Base-by-base conservation (phyloP, 176 grass and related monocot genomes). In the Oryza meyeriana region DNA sequence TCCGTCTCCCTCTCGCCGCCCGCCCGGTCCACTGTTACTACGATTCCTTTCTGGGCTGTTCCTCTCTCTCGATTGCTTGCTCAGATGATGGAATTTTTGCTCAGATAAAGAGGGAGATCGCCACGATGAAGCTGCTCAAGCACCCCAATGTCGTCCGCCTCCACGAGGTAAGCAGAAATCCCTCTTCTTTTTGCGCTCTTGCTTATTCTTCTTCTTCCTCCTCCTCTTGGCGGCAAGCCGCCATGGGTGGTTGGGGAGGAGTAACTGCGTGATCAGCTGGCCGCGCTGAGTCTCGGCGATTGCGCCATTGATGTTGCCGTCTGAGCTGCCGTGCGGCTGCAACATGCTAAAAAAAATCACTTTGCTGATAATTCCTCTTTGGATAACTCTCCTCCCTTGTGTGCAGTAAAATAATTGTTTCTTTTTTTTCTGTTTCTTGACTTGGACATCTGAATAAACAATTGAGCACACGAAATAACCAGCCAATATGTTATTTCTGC, bases 101-200 rank as follows among this genome's bases (percentile, higher is more conserved):
- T 69, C 79, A 96, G 94, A 89, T 97, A 69, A 93, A 93, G 84
- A 85, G 86, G 73, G 94, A 97, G 83, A 97, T 97, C 25, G 81
- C 86, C 12, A 93, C 94, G 77, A 64, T 97, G 32, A 93, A 97
- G 86, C 91, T 93, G 80, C 83, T 97, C 71, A 91, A 76, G 78
- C 94, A 97, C 38, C 91, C 94, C 47, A 88, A 97, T 65, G 88
- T 97, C 83, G 94, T 97, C 75, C 80, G 91, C 0, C 82, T 95
- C 8, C 74, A 88, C 84, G 93, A 95, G 93, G 90, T 92, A 33
- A 47, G 6, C 3, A 31, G 14, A 22, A 71, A 41, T 58, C 26
- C 1, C 10, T 35, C 26, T 0, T 29, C 25, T 59, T 9, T 5
- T 26, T 58, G 26, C 2, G 1, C 30, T 68, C 10, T 55, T 45